These are phyloP conservation scores for Xylariaceae sp. DNA, from an alignment of 2,329 filamentous ascomycete genomes.

Conservation along the genomic window DNA sequence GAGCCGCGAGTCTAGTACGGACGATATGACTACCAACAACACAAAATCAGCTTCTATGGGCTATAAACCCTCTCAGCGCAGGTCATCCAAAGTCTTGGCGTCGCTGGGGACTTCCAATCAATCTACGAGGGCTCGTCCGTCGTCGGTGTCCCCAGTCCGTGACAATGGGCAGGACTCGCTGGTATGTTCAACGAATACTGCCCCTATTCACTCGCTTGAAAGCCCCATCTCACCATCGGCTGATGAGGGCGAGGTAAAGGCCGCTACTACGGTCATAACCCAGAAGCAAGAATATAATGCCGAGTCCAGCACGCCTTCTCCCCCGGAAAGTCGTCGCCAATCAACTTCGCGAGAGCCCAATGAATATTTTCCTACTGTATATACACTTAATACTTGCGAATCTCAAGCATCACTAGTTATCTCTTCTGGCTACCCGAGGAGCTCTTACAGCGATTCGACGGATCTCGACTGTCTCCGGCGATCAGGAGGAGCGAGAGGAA, in stretches of 20 bases:
- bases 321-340: constrained; percentile 30
- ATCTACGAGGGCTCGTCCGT: constrained; percentile 41
- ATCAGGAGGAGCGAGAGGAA: constrained; percentile 53
- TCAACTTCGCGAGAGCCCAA: constrained; percentile 31
- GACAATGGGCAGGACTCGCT: constrained; percentile 51
- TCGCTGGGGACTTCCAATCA: constrained; percentile 24
- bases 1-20: constrained; percentile 42
- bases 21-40: constrained; percentile 25
- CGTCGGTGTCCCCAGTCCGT: constrained; percentile 49
- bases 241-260: constrained; percentile 1
- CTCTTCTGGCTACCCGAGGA: constrained; percentile 46
- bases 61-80: constrained; percentile 25
- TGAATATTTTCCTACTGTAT: constrained; percentile 50
- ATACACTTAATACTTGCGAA: constrained; percentile 55
- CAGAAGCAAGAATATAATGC: constrained; percentile 17
- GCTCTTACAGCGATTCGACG: constrained; percentile 45
- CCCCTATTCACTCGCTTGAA: constrained; percentile 47
- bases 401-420: constrained; percentile 53
- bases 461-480: constrained; percentile 47
- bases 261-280: constrained; percentile 4
- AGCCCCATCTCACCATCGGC: constrained; percentile 40
- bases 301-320: constrained; percentile 18
- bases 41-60: constrained; percentile 11
- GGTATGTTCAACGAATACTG: constrained; percentile 53
- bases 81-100: constrained; percentile 38